phyloP scores from a whole-genome alignment of 352 stramenopile species.

The Phytophthora macrochlamydospora region DNA sequence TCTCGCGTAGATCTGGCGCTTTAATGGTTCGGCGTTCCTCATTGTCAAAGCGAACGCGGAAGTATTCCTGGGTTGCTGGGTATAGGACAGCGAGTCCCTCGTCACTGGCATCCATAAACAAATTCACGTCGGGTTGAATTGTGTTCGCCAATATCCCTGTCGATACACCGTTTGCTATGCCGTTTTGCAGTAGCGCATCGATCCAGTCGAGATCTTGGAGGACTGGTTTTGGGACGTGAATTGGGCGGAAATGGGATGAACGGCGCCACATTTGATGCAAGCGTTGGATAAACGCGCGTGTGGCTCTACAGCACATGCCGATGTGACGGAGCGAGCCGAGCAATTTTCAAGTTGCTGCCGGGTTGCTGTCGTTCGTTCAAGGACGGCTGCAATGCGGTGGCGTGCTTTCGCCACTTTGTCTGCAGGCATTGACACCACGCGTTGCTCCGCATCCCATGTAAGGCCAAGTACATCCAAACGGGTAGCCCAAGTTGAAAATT shows the following conservation, averaged over 20 bases:
- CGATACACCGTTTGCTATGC: neutral
- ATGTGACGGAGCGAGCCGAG: constrained; percentile 32
- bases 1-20: neutral
- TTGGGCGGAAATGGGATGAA: neutral
- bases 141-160: constrained; percentile 7
- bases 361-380: neutral
- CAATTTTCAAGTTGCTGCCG: constrained; percentile 15
- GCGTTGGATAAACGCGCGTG: constrained; percentile 15
- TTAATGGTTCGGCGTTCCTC: constrained; percentile 2
- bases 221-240: neutral
- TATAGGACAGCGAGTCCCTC: constrained; percentile 1
- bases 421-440: constrained; percentile 9
- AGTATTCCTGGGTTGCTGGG: constrained; percentile 3
- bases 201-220: constrained; percentile 7
- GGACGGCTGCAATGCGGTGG: neutral
- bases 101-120: constrained; percentile 15
- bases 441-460: constrained; percentile 2
- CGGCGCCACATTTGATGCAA: constrained; percentile 2
- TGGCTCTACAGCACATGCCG: constrained; percentile 14
- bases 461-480: neutral
- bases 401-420: constrained; percentile 24
- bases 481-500: neutral
- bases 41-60: constrained; percentile 8
- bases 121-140: neutral
- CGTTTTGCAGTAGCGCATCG: neutral